Percentiles rank a stretch among this genome's conserved stretches.
These are phyloP conservation scores for Lentinula sp. DNA, from an alignment of 768 basidiomycete species.

Conservation along the genomic window DNA sequence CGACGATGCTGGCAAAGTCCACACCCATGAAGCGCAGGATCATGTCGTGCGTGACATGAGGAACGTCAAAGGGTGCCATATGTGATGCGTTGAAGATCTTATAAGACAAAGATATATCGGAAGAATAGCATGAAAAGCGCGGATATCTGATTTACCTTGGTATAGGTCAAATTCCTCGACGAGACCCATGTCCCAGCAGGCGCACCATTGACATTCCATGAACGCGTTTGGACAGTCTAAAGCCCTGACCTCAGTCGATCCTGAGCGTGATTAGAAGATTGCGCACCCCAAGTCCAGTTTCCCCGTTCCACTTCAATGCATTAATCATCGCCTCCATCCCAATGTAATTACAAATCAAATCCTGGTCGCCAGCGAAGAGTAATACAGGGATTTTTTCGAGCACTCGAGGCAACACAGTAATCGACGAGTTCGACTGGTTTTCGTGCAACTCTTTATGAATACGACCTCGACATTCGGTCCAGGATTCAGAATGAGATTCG, in stretches of 20 bases:
- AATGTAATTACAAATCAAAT: constrained; percentile 93
- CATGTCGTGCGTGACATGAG: constrained; percentile 92
- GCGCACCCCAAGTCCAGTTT: constrained; percentile 76
- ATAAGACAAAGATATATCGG: not conserved
- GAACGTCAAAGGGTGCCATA: constrained; percentile 90
- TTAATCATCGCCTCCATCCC: constrained; percentile 86
- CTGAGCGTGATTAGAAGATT: not conserved
- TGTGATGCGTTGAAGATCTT: constrained; percentile 92
- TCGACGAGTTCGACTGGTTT: constrained; percentile 54
- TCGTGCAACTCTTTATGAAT: constrained; percentile 62
- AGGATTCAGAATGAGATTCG: constrained; percentile 61
- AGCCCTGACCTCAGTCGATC: constrained; percentile 1
- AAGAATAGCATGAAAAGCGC: not conserved
- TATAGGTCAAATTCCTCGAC: constrained; percentile 88
- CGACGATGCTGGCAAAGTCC: constrained; percentile 76
- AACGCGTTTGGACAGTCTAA: constrained; percentile 62
- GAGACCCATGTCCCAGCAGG: constrained; percentile 90
- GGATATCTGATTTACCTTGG: constrained; percentile 50
- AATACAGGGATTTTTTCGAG: constrained; percentile 79
- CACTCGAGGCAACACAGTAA: constrained; percentile 72
- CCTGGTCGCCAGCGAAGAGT: constrained; percentile 93
- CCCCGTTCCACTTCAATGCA: constrained; percentile 81
- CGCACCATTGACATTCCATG: constrained; percentile 69
- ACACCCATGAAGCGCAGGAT: constrained; percentile 96
- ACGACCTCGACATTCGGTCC: constrained; percentile 78